Evolutionary conservation across 2,329 filamentous ascomycete genomes (phyloP), one percentile per base, ranked within the genome.

Genomic region (Alternaria panax): DNA sequence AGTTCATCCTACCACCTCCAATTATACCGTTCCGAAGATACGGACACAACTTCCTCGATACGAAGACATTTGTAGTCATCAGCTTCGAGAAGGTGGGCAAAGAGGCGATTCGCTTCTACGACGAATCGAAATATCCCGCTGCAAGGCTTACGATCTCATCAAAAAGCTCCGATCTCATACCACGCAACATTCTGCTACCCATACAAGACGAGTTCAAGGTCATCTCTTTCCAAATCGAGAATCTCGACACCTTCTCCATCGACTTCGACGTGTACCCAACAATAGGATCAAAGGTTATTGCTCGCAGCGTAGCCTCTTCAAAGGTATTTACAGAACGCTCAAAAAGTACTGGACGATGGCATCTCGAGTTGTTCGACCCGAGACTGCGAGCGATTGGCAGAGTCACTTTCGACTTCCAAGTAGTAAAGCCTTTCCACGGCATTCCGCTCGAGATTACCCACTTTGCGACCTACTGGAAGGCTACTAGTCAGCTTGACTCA

Each of bases 391-490:
- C 93, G 8, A 97, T 99, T 71, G 95, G 95, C 6, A 92, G 96
- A 72, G 92, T 98, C 67, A 92, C 88, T 64, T 99, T 99, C 82
- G 91, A 92, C 65, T 96, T 92, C 55, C 93, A 98, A 75, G 92
- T 98, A 25, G 96, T 99, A 76, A 97, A 97, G 73, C 95, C 95
- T 0, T 99, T 98, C 80, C 88, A 89, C 63, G 94, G 95, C 7
- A 90, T 93, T 61, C 93, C 95, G 4, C 83, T 99, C 22, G 95
- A 99, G 78, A 97, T 99, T 61, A 96, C 95, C 1, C 93, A 98
- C 73, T 99, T 98, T 70, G 95, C 96, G 64, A 98, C 95, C 0
- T 99, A 99, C 79, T 99, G 95, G 95, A 99, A 98, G 79, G 94
- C 94, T 0, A 99, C 95, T 1, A 97, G 93, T 72, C 93, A 97